These are phyloP conservation scores for Paramyrothecium sp. DNA, from an alignment of 2,329 filamentous ascomycete genomes.

Conservation along the genomic window DNA sequence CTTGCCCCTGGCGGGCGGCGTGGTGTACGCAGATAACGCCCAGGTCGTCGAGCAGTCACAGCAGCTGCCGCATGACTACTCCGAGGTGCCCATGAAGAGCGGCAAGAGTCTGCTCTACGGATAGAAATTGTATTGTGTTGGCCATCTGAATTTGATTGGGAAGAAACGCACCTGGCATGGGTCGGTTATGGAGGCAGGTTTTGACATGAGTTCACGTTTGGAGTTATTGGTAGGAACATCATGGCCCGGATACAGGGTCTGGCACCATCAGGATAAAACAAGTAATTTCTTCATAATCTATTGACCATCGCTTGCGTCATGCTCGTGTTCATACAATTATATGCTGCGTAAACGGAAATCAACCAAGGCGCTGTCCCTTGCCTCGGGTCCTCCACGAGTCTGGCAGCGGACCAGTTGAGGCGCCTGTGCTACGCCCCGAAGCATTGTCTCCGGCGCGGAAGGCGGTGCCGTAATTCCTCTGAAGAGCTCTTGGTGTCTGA, in stretches of 20 bases:
- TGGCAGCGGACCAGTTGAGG: conserved; percentile 50
- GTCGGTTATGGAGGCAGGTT: not conserved
- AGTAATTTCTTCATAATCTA: conserved; percentile 3
- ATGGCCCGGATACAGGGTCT: not conserved
- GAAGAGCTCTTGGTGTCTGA: conserved; percentile 30
- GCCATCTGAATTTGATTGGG: not conserved
- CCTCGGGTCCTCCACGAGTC: conserved; percentile 65
- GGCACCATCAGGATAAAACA: not conserved
- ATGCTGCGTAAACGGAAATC: conserved; percentile 13
- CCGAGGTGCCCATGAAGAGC: conserved; percentile 30
- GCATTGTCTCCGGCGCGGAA: conserved; percentile 37
- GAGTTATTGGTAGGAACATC: conserved; percentile 11
- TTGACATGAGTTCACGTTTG: conserved; percentile 8
- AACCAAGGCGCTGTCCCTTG: conserved; percentile 60
- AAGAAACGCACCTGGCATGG: not conserved
- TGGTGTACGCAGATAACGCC: not conserved
- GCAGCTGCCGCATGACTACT: conserved; percentile 8
- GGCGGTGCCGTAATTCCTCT: conserved; percentile 51
- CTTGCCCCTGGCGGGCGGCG: conserved; percentile 12
- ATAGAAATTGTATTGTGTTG: not conserved
- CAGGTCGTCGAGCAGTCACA: not conserved
- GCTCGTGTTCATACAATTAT: not conserved
- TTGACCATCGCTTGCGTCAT: not conserved
- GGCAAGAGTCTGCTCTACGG: conserved; percentile 31
- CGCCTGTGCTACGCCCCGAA: conserved; percentile 38